Evolutionary conservation across 495 filamentous ascomycete genomes (phyloP), one percentile per base, ranked within the genome.

Genomic region (Pyrenopolyporus hunteri): DNA sequence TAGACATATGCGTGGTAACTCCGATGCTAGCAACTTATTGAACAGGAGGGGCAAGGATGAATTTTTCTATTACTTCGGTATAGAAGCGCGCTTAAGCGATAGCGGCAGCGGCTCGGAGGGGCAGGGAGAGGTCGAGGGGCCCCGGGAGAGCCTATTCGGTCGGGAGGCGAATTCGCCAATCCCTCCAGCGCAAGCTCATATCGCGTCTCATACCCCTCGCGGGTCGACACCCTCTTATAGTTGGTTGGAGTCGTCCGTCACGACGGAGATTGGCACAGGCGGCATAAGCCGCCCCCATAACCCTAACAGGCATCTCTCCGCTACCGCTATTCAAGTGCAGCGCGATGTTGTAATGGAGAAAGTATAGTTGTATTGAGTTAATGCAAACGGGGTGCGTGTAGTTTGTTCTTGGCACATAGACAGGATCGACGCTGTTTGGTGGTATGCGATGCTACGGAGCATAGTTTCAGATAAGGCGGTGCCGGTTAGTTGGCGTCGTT

Each of bases 241-340:
- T 35, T 62, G 57, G 63, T 48, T 62, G 52, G 26, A 42, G 28
- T 62, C 63, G 1, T 53, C 63, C 2, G 57, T 66, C 8, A 66
- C 57, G 28, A 66, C 63, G 2, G 47, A 62, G 33, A 66, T 66
- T 11, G 52, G 63, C 14, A 57, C 57, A 2, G 58, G 51, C 6
- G 17, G 20, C 3, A 45, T 20, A 22, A 33, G 10, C 22, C 31
- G 29, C 16, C n/a, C 31, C 25, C 19, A 23, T 26, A 28, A 23
- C 17, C n/a, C 47, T 1, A 54, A 54, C 23, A 23, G n/a, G 32
- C 44, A 49, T 54, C 23, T 58, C 17, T 58, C 63, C 1, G 14
- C 46, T 4, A 54, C 51, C 22, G 42, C 47, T 19, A 62, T 62
- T 26, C 51, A 58, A 20, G 63, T 66, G 9, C 57, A 62, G 16